Evolutionary conservation across 495 filamentous ascomycete genomes (phyloP).

Genomic region (Lophiostoma macrostomum): DNA sequence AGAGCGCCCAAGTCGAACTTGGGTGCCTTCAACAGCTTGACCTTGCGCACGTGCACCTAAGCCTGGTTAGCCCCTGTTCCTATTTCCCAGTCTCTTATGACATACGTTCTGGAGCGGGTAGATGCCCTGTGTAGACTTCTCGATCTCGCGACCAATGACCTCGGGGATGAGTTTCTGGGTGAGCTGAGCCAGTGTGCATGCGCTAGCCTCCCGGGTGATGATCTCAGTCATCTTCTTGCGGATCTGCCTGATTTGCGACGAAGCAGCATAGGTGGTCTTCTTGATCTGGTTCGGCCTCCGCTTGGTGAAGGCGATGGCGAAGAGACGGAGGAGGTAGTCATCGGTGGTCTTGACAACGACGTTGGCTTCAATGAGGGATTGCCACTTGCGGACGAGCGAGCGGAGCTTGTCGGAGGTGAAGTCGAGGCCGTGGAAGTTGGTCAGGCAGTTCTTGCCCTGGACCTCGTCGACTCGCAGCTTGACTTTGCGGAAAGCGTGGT

Average conservation of each 20-base stretch:
- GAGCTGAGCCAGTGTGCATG: conserved; percentile 89
- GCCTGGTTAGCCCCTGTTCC: conserved; percentile 35
- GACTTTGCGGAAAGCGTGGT: conserved; percentile 98
- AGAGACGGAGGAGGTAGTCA: conserved; percentile 96
- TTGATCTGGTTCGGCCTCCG: conserved; percentile 97
- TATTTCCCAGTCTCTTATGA: conserved; percentile 7
- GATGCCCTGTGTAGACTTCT: conserved; percentile 98
- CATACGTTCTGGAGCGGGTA: conserved; percentile 96
- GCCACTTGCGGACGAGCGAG: conserved; percentile 98
- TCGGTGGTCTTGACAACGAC: conserved; percentile 99
- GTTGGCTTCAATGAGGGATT: conserved; percentile 98
- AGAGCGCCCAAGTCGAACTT: conserved; percentile 98
- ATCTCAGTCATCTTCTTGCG: conserved; percentile 99
- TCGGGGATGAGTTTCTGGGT: conserved; percentile 98
- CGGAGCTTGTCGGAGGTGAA: conserved; percentile 99
- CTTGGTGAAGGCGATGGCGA: conserved; percentile 99
- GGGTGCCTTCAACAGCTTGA: conserved; percentile 95
- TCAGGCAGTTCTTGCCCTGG: conserved; percentile 99
- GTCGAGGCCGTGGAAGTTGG: conserved; percentile 99
- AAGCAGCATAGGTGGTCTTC: conserved; percentile 97
- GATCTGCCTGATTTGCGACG: conserved; percentile 94
- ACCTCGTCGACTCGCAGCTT: conserved; percentile 98
- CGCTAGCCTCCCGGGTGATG: conserved; percentile 90
- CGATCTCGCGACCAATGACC: conserved; percentile 98
- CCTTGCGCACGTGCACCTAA: conserved; percentile 99